Percentiles rank a stretch among this genome's conserved stretches.
Evolutionary conservation across 164 flowering plant species (phyloP).

Genomic region (Umbilicus rupestris): DNA sequence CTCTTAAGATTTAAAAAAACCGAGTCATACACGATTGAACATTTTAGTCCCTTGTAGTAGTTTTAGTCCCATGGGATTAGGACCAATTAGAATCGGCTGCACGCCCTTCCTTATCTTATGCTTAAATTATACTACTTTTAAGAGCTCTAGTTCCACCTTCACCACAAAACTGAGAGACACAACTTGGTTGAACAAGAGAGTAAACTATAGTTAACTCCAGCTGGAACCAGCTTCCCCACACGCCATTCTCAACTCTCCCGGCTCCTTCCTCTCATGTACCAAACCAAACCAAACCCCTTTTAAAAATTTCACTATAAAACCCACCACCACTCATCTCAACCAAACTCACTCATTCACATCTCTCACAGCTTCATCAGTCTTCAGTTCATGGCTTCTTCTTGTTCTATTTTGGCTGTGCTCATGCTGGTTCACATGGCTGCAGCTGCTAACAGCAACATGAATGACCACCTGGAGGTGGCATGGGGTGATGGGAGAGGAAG

Average conservation of each 20-base stretch:
- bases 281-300: background rate
- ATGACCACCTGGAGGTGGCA: background rate
- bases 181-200: background rate
- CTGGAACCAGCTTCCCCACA: slow-evolving; percentile 5
- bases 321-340: background rate
- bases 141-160: background rate
- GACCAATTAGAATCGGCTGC: background rate
- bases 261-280: background rate
- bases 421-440: background rate
- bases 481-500: background rate
- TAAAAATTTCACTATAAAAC: background rate
- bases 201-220: background rate
- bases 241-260: background rate
- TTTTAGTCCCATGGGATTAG: background rate
- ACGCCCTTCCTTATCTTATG: background rate
- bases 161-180: background rate
- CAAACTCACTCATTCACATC: background rate
- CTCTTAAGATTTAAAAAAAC: background rate
- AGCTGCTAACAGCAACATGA: background rate
- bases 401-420: background rate
- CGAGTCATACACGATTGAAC: too few species aligned
- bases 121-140: background rate
- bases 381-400: background rate
- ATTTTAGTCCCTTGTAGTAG: background rate
- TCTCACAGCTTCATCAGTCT: background rate